Percentiles rank a stretch among this genome's conserved stretches.
These are phyloP conservation scores for Isabelozyma pseudorhagii DNA, from an alignment of 805 yeast species.

Conservation along the genomic window DNA sequence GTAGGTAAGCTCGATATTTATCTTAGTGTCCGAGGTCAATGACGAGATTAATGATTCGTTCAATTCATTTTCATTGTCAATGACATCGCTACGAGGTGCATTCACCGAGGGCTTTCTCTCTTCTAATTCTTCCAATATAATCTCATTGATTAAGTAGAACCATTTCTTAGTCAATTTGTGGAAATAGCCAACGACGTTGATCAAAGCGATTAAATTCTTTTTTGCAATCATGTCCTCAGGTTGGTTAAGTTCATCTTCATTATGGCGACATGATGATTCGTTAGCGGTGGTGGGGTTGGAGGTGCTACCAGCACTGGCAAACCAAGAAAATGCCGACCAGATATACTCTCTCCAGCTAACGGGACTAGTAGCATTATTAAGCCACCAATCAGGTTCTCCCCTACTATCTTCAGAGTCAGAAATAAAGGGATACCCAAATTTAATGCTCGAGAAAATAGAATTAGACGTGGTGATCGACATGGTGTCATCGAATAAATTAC, in stretches of 20 bases:
- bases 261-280: background rate
- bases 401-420: constrained; percentile 1
- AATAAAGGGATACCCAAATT: constrained; percentile 5
- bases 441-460: constrained; percentile 14
- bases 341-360: constrained; percentile 55
- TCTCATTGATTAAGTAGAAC: constrained; percentile 33
- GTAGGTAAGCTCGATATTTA: constrained; percentile 31
- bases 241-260: background rate
- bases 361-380: constrained; percentile 40
- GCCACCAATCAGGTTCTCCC: constrained; percentile 44
- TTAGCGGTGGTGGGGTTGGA: background rate
- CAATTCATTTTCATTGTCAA: background rate
- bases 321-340: constrained; percentile 77
- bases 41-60: background rate
- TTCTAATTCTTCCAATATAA: constrained; percentile 26
- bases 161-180: constrained; percentile 38
- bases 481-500: constrained; percentile 22
- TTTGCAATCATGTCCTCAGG: background rate
- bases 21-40: constrained; percentile 3
- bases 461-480: constrained; percentile 26
- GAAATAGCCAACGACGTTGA: constrained; percentile 35
- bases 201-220: constrained; percentile 9
- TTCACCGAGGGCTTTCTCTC: constrained; percentile 3
- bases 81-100: background rate
- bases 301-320: constrained; percentile 76